These are phyloP conservation scores for Pichia californica DNA, from an alignment of 805 yeast species.

Conservation along the genomic window DNA sequence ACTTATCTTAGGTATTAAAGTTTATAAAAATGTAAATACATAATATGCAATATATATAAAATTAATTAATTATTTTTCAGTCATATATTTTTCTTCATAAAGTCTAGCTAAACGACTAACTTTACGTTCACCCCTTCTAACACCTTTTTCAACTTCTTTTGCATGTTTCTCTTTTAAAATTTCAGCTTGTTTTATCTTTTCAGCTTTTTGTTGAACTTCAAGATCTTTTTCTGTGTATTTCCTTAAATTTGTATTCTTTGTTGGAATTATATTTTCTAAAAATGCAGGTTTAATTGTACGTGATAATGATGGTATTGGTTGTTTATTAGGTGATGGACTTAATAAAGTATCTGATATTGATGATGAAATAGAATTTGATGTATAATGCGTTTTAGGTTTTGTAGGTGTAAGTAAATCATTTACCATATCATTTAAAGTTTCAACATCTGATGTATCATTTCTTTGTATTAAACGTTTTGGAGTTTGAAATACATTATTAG, in stretches of 20 bases:
- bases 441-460: neutral
- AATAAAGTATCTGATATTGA: neutral
- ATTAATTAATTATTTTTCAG: conserved; percentile 4
- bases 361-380: neutral
- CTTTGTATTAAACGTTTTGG: neutral
- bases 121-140: conserved; percentile 35
- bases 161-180: conserved; percentile 7
- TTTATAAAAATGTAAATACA: too few species aligned
- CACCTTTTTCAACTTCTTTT: conserved; percentile 30
- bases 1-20: too few species aligned
- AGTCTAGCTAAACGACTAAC: conserved; percentile 45
- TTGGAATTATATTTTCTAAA: conserved; percentile 5
- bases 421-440: conserved; percentile 1
- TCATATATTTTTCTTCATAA: conserved; percentile 40
- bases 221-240: conserved; percentile 30
- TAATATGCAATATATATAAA: too few species aligned
- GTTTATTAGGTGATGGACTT: neutral
- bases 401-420: conserved; percentile 8
- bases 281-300: conserved; percentile 1
- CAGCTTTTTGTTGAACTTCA: conserved; percentile 17
- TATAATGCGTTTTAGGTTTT: too few species aligned
- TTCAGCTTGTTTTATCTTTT: conserved; percentile 12
- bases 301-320: too few species aligned
- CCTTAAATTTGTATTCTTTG: conserved; percentile 19
- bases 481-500: neutral